These are phyloP conservation scores for Sungouiozyma ichnusensis DNA, from an alignment of 805 yeast genomes.

Conservation along the genomic window DNA sequence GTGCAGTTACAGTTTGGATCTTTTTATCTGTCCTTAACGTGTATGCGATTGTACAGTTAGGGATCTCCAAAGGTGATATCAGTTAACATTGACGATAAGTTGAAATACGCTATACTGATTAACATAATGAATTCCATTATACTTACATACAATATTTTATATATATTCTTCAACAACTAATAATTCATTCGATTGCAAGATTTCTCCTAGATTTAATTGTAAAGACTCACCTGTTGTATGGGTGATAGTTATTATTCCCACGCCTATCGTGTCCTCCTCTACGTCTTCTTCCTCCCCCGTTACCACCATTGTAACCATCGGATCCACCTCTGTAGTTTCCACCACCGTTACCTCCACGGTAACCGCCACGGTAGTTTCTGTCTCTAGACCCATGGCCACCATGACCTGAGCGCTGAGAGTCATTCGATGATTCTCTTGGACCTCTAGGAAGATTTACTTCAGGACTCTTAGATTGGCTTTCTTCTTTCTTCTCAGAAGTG, in stretches of 20 bases:
- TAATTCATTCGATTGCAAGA: background rate
- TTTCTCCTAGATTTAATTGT: background rate
- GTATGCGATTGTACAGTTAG: constrained; percentile 41
- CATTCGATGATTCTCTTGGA: constrained; percentile 32
- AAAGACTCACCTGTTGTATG: constrained; percentile 21
- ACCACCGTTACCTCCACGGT: constrained; percentile 28
- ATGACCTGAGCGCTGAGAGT: constrained; percentile 33
- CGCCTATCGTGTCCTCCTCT: constrained; percentile 10
- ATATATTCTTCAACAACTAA: background rate
- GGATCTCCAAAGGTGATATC: constrained; percentile 22
- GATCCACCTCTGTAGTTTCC: constrained; percentile 26
- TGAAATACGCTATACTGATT: background rate
- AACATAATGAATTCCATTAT: background rate
- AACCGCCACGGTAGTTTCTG: constrained; percentile 29
- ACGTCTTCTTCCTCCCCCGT: constrained; percentile 11
- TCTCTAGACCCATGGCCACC: constrained; percentile 47
- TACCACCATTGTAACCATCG: constrained; percentile 26
- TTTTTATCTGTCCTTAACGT: constrained; percentile 63
- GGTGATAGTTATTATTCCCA: constrained; percentile 25
- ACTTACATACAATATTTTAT: background rate
- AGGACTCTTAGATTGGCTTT: constrained; percentile 19
- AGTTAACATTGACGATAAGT: constrained; percentile 1
- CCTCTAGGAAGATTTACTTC: constrained; percentile 41
- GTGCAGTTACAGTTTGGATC: constrained; percentile 55
- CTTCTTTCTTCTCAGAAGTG: constrained; percentile 3